Conservation (phyloP, 78 protist species). For the Planoprotostelium fungivorum region DNA sequence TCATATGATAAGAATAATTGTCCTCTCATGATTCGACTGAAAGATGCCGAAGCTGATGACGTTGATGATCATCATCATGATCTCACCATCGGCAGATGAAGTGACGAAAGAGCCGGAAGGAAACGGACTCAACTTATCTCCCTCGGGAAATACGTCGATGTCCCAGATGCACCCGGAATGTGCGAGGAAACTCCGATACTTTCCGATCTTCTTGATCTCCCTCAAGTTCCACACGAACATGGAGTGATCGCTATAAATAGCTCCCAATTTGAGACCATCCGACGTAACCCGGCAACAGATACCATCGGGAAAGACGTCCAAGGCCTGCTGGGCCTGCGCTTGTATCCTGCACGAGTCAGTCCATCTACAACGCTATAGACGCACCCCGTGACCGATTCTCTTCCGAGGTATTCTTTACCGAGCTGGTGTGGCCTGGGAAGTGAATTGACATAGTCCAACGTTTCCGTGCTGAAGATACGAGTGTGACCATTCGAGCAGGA, state of each 20-base stretch:
- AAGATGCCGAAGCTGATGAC: too few species aligned
- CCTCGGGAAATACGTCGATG: neutral
- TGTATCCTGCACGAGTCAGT: too few species aligned
- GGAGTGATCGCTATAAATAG: slow-evolving; percentile 1
- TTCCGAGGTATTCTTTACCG: neutral
- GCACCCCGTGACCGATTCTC: neutral
- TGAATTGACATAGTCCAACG: neutral
- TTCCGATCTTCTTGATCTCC: slow-evolving; percentile 1
- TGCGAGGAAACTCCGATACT: neutral
- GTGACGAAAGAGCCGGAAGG: neutral
- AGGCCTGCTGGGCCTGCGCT: too few species aligned
- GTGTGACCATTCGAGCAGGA: neutral
- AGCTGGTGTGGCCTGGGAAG: neutral
- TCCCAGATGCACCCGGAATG: slow-evolving; percentile 15
- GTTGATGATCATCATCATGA: too few species aligned
- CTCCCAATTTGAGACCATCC: neutral
- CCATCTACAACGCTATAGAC: too few species aligned
- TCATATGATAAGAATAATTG: too few species aligned
- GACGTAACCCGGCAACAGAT: neutral
- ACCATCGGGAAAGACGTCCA: neutral
- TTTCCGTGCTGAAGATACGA: neutral
- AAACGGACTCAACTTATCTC: neutral
- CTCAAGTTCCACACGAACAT: slow-evolving; percentile 5
- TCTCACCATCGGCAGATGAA: slow-evolving; percentile 2
- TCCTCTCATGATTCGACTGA: too few species aligned